Conservation (phyloP, 2,329 filamentous ascomycete species). For the Capronia epimyces region DNA sequence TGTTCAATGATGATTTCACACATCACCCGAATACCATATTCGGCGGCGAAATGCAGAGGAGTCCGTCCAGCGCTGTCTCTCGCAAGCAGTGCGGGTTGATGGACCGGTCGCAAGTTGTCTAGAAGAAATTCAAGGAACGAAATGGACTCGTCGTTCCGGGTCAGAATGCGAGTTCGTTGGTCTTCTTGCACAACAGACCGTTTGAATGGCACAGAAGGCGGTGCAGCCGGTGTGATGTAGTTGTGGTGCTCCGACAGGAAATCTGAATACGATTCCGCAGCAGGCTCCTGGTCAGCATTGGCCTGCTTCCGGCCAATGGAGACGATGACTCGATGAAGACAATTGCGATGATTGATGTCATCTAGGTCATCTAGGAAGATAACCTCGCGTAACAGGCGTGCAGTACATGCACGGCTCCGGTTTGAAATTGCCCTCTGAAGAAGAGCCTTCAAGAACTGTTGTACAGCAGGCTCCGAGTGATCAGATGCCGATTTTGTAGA, state of each 20-base stretch:
- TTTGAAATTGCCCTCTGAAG: slow-evolving; percentile 55
- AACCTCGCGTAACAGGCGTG: slow-evolving; percentile 63
- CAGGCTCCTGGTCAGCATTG: slow-evolving; percentile 48
- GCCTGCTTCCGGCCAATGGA: slow-evolving; percentile 74
- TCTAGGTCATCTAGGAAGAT: slow-evolving; percentile 75
- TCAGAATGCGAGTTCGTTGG: slow-evolving; percentile 54
- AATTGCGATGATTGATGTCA: slow-evolving; percentile 91
- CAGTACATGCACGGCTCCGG: slow-evolving; percentile 67
- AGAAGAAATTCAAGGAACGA: slow-evolving; percentile 60
- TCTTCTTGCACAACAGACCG: slow-evolving; percentile 62
- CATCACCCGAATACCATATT: slow-evolving; percentile 89
- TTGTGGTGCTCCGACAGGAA: slow-evolving; percentile 55
- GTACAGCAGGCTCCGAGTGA: slow-evolving; percentile 25
- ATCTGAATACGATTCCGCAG: slow-evolving; percentile 48
- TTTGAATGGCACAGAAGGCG: slow-evolving; percentile 58
- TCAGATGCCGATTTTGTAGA: slow-evolving; percentile 14
- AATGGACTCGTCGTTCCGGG: slow-evolving; percentile 69
- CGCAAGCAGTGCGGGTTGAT: slow-evolving; percentile 61
- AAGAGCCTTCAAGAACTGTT: slow-evolving; percentile 39
- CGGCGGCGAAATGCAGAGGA: slow-evolving; percentile 86
- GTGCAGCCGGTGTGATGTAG: slow-evolving; percentile 73
- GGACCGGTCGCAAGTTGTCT: slow-evolving; percentile 61
- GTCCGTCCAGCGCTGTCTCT: slow-evolving; percentile 76
- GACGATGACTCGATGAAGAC: slow-evolving; percentile 86
- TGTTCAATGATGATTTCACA: slow-evolving; percentile 80